Percentiles rank a stretch among this genome's conserved stretches.
These are phyloP conservation scores for Pseudevernia furfuracea DNA, from an alignment of 495 filamentous ascomycete genomes.

Conservation along the genomic window DNA sequence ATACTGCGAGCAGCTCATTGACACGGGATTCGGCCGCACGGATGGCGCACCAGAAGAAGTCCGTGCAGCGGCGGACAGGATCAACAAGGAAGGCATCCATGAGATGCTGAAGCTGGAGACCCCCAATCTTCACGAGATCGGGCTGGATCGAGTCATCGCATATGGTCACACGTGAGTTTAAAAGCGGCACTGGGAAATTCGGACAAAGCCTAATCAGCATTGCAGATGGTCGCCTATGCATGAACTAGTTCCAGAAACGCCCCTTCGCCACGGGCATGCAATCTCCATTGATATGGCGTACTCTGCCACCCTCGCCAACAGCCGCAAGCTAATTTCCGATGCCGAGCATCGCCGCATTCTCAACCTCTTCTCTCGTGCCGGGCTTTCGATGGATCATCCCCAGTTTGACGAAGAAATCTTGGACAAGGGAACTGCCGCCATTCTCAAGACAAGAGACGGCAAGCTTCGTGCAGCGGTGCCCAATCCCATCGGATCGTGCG, in stretches of 20 bases:
- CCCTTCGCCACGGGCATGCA: constrained; percentile 57
- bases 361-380: constrained; percentile 51
- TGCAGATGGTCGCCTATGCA: constrained; percentile 54
- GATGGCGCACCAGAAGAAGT: constrained; percentile 43
- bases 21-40: constrained; percentile 47
- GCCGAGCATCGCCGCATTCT: constrained; percentile 48
- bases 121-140: constrained; percentile 57
- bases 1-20: constrained; percentile 53
- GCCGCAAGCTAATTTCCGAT: constrained; percentile 43
- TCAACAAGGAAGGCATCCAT: constrained; percentile 50
- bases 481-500: constrained; percentile 46
- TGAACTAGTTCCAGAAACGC: constrained; percentile 51
- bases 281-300: constrained; percentile 64
- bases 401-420: constrained; percentile 52
- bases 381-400: constrained; percentile 54
- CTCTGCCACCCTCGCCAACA: constrained; percentile 52
- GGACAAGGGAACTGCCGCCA: constrained; percentile 52
- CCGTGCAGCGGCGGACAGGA: constrained; percentile 48
- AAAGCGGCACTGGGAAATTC: too few relatives aligned
- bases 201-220: background rate
- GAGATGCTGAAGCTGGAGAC: constrained; percentile 59
- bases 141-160: constrained; percentile 56
- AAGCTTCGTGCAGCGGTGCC: constrained; percentile 53
- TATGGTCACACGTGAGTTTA: constrained; percentile 53
- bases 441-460: constrained; percentile 57